phyloP scores from a whole-genome alignment of 352 stramenopile genomes.

The Globisporangium okanoganense region DNA sequence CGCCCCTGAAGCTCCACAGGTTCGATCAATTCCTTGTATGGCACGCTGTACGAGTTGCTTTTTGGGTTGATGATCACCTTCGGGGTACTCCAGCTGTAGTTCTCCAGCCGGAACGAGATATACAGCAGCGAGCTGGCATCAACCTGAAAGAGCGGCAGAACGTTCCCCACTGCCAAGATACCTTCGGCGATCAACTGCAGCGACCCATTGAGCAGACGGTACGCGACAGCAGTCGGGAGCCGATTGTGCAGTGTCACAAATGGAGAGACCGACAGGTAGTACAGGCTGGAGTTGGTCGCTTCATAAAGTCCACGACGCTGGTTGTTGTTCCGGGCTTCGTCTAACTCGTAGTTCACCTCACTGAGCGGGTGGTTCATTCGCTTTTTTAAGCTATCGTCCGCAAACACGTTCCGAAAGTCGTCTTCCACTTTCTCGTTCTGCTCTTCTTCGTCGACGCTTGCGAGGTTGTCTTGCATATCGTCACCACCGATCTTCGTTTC shows the following conservation, averaged over 20 bases:
- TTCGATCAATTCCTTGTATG: constrained; percentile 79
- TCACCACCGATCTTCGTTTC: constrained; percentile 25
- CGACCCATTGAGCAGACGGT: constrained; percentile 77
- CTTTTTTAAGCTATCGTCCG: constrained; percentile 37
- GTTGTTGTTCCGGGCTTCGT: constrained; percentile 71
- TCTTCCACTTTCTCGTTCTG: constrained; percentile 63
- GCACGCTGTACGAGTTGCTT: constrained; percentile 52
- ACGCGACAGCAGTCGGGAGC: constrained; percentile 76
- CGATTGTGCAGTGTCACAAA: constrained; percentile 85
- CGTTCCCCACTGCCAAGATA: constrained; percentile 77
- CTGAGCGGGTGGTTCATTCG: constrained; percentile 53
- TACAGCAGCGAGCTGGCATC: constrained; percentile 62
- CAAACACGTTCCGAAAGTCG: constrained; percentile 79
- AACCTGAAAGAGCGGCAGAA: constrained; percentile 83
- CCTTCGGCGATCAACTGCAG: constrained; percentile 84
- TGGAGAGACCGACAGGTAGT: constrained; percentile 77
- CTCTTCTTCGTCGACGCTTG: constrained; percentile 50
- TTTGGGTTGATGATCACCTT: constrained; percentile 82
- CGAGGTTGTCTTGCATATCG: constrained; percentile 20
- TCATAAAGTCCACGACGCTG: constrained; percentile 79
- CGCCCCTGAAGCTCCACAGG: constrained; percentile 64
- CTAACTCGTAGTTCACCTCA: constrained; percentile 75
- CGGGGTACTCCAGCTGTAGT: constrained; percentile 85
- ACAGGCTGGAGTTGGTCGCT: constrained; percentile 82
- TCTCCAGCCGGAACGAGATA: constrained; percentile 82